Percentiles rank a stretch among this genome's conserved stretches.
These are phyloP conservation scores for Dunaliella sp. DNA, from an alignment of 139 green algal genomes.

Conservation along the genomic window DNA sequence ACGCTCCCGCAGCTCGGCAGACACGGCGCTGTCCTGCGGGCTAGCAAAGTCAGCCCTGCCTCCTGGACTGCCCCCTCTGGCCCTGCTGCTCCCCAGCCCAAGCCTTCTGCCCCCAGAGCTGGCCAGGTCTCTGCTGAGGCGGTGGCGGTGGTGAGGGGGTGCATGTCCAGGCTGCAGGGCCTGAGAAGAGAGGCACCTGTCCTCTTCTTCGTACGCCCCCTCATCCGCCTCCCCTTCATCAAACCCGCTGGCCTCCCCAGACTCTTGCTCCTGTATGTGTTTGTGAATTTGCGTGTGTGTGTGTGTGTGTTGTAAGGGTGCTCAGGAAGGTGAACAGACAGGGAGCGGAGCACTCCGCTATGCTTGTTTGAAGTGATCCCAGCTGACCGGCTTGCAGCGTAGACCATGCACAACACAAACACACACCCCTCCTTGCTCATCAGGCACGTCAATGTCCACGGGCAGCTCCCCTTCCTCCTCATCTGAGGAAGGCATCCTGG, in stretches of 20 bases:
- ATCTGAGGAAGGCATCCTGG: too few species aligned
- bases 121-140: not conserved
- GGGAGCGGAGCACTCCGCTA: too few species aligned
- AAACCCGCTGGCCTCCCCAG: constrained; percentile 14
- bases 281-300: too few species aligned
- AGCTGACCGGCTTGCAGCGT: too few species aligned
- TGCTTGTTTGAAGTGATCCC: too few species aligned
- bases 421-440: not conserved
- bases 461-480: not conserved
- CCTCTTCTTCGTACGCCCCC: not conserved
- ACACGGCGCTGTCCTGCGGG: not conserved
- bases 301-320: too few species aligned
- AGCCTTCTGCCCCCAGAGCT: not conserved
- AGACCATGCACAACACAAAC: too few species aligned
- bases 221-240: not conserved
- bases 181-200: too few species aligned
- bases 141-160: not conserved
- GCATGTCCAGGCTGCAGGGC: too few species aligned
- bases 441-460: not conserved
- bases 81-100: too few species aligned
- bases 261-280: constrained; percentile 22
- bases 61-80: too few species aligned
- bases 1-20: constrained; percentile 30
- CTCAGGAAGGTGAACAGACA: too few species aligned
- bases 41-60: not conserved